Evolutionary conservation across 2,329 filamentous ascomycete genomes (phyloP), one percentile per base, ranked within the genome.

Genomic region (Phialemonium atrogriseum): DNA sequence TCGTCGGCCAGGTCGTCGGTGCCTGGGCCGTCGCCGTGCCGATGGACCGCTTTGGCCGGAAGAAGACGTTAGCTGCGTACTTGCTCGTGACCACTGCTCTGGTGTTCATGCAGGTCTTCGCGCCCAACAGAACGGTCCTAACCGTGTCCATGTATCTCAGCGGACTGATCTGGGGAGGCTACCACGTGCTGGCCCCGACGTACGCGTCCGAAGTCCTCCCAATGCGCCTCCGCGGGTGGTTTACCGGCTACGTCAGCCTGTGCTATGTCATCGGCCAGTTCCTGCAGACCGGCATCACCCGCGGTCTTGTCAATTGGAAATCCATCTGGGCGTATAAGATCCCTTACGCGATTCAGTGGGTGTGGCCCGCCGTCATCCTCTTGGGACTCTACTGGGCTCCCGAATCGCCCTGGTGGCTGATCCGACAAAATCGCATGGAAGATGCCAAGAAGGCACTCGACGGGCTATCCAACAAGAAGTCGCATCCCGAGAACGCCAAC

Each of bases 231-330:
- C 73, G 81, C 38, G 79, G 79, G 33, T 81, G 80, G 48, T 57
- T 82, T 41, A 84, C 80, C 1, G 84, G 80, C 6, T 85, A 84
- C 41, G 75, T 84, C 56, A 84, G 84, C 59, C 78, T 81, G 47
- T 84, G 80, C 65, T 85, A 80, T 79, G 80, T 77, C 20, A 60
- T 84, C n/a, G 81, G 81, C 12, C 80, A 86, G 54, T 64, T 80
- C 35, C 78, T 85, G 33, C 80, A 76, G 25, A 79, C 82, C 32
- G 80, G 77, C n/a, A 80, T 84, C 37, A 79, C 85, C 46, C 76
- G 75, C 50, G 65, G 70, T 40, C 80, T 84, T 66, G 58, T 83
- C 22, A 58, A 67, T 48, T 70, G 79, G 26, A 52, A 70, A 5
- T 78, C 84, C 44, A 65, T 84, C 46, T 75, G 70, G 70, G 64